Evolutionary conservation across 768 basidiomycete species (phyloP).

Genomic region (Psilocybe cubensis): DNA sequence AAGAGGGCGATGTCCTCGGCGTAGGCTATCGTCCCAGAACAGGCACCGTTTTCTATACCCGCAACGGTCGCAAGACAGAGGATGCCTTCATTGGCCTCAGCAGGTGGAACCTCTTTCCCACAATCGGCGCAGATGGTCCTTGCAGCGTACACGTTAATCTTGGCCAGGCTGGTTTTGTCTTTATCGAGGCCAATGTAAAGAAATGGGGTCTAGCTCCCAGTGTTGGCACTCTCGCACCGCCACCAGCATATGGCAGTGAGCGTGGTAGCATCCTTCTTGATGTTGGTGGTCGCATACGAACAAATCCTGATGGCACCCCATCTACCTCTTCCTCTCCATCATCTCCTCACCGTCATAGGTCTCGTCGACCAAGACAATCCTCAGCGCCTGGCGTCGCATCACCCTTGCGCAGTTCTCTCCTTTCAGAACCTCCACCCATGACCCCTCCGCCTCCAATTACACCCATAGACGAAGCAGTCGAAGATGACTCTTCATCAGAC

Average conservation of each 20-base stretch:
- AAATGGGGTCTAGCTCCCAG: constrained; percentile 99
- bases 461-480: constrained; percentile 70
- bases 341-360: constrained; percentile 61
- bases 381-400: constrained; percentile 59
- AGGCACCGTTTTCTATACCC: constrained; percentile 98
- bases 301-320: constrained; percentile 41
- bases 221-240: constrained; percentile 95
- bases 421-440: constrained; percentile 42
- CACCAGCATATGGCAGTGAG: constrained; percentile 97
- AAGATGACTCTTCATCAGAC: constrained; percentile 46
- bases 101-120: constrained; percentile 94
- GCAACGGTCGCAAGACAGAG: constrained; percentile 96
- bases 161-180: constrained; percentile 97
- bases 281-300: constrained; percentile 68
- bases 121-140: constrained; percentile 94
- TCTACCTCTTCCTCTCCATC: constrained; percentile 51
- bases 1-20: constrained; percentile 95
- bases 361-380: constrained; percentile 51
- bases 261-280: constrained; percentile 94
- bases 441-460: constrained; percentile 75
- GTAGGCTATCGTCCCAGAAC: constrained; percentile 95
- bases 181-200: constrained; percentile 99
- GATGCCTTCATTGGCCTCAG: constrained; percentile 93
- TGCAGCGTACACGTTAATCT: constrained; percentile 97
- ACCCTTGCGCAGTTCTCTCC: constrained; percentile 59